Evolutionary conservation across 768 basidiomycete genomes (phyloP), one percentile per base, ranked within the genome.

Genomic region (Trametes punicea): DNA sequence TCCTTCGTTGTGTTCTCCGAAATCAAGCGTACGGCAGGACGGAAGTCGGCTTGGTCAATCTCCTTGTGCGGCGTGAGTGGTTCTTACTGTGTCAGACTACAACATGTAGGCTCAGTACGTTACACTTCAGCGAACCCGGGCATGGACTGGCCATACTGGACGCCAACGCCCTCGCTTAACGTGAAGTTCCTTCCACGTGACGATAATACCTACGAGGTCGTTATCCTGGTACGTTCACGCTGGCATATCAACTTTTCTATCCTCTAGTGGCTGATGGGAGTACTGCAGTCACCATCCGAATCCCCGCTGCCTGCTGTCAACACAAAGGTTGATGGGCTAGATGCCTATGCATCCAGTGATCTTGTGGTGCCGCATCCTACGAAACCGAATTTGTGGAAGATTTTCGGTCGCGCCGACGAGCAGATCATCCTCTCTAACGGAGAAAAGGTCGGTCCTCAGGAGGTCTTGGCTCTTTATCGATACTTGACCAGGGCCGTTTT

Each of bases 391-490:
- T 63, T 71, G 26, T 79, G 71, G 70, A 73, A 67, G 48, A 62
- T 80, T 6, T 67, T 66, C 34, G 78, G 79, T 2, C 69, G 80
- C n/a, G 66, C 63, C 3, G 78, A 79, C 52, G 78, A 80, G 52
- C 77, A 78, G 60, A 74, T 80, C 38, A 73, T 75, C 63, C 71
- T 74, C 26, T 69, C 64, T 36, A 76, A 72, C 27, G 76, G 76
- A 30, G 72, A 75, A 61, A 76, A 74, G 71, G 73, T 71, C 18
- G 10, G 51, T 5, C 18, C 18, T 49, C n/a, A n/a, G n/a, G n/a
- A n/a, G n/a, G n/a, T n/a, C n/a, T n/a, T n/a, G n/a, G n/a, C n/a
- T n/a, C n/a, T n/a, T n/a, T n/a, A n/a, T n/a, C n/a, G n/a, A n/a
- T n/a, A n/a, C n/a, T n/a, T n/a, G n/a, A n/a, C n/a, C n/a, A n/a